These are phyloP conservation scores for Arabidopsis arenosa DNA, from an alignment of 345 rosid species.

Conservation along the genomic window DNA sequence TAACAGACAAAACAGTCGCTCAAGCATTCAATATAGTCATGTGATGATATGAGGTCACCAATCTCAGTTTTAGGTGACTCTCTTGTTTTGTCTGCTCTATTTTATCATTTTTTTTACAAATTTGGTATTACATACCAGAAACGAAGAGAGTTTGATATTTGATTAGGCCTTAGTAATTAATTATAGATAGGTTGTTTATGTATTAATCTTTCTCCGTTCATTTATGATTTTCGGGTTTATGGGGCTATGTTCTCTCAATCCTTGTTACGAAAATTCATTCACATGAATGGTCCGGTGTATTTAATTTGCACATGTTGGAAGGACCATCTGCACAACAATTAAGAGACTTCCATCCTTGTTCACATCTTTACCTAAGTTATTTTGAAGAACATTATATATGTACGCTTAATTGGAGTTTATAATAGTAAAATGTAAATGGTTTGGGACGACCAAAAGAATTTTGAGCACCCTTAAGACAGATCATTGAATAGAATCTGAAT, in stretches of 20 bases:
- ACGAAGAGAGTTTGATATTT: neutral
- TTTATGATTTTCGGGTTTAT: conserved; percentile 21
- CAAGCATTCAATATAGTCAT: conserved; percentile 32
- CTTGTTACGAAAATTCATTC: conserved; percentile 15
- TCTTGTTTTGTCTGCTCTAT: conserved; percentile 25
- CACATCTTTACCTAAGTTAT: neutral
- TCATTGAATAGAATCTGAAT: conserved; percentile 6
- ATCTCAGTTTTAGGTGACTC: conserved; percentile 25
- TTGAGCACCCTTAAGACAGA: conserved; percentile 5
- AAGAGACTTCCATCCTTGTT: neutral
- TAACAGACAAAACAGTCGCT: conserved; percentile 5
- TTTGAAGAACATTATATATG: neutral
- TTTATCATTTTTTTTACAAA: neutral
- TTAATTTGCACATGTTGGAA: neutral
- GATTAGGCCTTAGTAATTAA: conserved; percentile 3
- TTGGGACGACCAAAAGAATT: conserved; percentile 21
- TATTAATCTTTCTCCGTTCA: conserved; percentile 7
- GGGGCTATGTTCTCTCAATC: neutral
- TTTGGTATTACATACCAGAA: conserved; percentile 27
- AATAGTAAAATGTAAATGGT: neutral
- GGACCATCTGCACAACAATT: neutral
- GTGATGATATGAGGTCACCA: conserved; percentile 13
- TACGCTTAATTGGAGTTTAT: neutral
- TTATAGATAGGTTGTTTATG: neutral
- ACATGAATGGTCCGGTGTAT: neutral